Base-by-base conservation (phyloP, 2,329 filamentous ascomycete genomes). In the Arthrobotrys musiformis region DNA sequence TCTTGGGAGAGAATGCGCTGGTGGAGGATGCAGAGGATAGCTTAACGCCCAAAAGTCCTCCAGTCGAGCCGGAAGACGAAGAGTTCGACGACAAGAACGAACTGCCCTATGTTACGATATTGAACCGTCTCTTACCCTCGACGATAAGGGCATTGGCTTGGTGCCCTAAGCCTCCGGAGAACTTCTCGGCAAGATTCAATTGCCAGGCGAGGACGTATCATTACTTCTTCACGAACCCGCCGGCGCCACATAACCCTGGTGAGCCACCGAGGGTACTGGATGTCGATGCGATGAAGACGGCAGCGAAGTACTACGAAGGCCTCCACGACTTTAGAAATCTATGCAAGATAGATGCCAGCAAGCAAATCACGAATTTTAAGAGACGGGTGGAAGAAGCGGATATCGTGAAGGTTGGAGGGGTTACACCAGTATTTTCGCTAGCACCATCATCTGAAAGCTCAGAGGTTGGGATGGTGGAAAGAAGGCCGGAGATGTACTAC, bases 181-280 rank as follows among this genome's bases (percentile, higher is more conserved):
- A 89, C 78, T 99, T 99, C 83, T 93, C 92, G 35, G 95, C 95
- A 3, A 90, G 95, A 44, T 97, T 97, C 86, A 93, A 92, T 66
- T 99, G 95, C 84, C 89, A 91, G 78, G 93, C 97, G 84, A 88
- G 95, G 22, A 91, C 92, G 79, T 99, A 99, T 85, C 90, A 93
- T 72, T 99, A 99, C 84, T 98, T 97, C 86, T 99, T 99, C 85
- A 98, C 95, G 0, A 93, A 97, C 82, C 95, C 95, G 0, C 78
- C 79, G 0, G 56, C 69, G 2, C 66, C 73, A 19, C 62, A 70
- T 30, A 56, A 46, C 35, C 35, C 52, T 8, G 69, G 70, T 3
- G 68, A 74, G 9, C 85, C 89, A 1, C 93, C 93, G 0, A 86
- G 88, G 3, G 95, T 91, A 89, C 88, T 99, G 5, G 91, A 98